Evolutionary conservation across 1,139 yeast species (phyloP).

Genomic region (Taphrina deformans): DNA sequence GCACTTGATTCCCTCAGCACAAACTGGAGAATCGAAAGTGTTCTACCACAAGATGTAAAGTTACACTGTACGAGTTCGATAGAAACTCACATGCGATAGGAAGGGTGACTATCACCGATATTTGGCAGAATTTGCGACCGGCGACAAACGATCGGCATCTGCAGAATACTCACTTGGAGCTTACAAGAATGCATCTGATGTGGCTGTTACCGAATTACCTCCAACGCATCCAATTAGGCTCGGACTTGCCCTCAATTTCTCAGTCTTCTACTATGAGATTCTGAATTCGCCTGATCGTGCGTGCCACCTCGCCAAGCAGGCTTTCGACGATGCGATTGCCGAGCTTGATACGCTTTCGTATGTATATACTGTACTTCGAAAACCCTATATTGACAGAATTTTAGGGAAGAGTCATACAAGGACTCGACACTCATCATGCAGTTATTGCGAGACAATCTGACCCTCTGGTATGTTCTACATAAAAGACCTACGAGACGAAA

Average conservation of each 20-base stretch:
- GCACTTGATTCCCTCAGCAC: constrained; percentile 90
- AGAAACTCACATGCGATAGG: constrained; percentile 25
- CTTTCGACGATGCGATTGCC: constrained; percentile 98
- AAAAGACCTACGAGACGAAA: neutral
- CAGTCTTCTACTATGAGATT: constrained; percentile 97
- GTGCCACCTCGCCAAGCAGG: constrained; percentile 97
- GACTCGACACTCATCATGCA: constrained; percentile 98
- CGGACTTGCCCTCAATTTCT: constrained; percentile 96
- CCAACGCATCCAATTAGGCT: constrained; percentile 99
- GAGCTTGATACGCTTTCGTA: constrained; percentile 89
- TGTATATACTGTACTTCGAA: no score
- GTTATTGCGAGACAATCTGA: constrained; percentile 94
- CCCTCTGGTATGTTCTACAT: constrained; percentile 82
- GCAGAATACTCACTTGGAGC: constrained; percentile 92
- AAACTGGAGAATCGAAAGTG: constrained; percentile 95
- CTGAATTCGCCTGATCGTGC: constrained; percentile 98
- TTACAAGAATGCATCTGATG: constrained; percentile 92
- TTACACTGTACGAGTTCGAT: neutral
- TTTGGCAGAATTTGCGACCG: constrained; percentile 91
- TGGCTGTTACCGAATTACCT: constrained; percentile 93
- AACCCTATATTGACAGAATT: neutral
- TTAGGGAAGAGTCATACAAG: constrained; percentile 85
- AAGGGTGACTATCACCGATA: constrained; percentile 99
- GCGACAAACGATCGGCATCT: constrained; percentile 88
- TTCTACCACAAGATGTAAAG: constrained; percentile 87